A percentile compares a stretch with the other conserved stretches of the same genome.
These are phyloP conservation scores for Fusarium chlamydosporum DNA, from an alignment of 2,329 filamentous ascomycete species.

Conservation along the genomic window DNA sequence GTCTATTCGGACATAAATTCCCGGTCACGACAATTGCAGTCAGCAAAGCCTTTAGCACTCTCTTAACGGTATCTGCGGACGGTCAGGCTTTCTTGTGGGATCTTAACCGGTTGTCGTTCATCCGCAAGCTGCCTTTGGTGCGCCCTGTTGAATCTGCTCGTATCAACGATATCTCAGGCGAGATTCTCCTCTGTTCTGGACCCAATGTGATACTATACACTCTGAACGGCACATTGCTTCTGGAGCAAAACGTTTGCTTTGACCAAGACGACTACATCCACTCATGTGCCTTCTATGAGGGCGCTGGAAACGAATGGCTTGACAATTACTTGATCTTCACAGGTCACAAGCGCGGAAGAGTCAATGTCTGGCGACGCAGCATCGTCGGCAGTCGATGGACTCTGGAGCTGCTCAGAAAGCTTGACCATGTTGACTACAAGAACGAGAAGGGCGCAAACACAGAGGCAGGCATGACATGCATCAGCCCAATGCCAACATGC, in stretches of 20 bases:
- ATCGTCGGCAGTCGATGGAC: constrained; percentile 74
- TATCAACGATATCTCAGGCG: constrained; percentile 92
- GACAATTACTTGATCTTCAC: constrained; percentile 90
- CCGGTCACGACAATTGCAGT: constrained; percentile 86
- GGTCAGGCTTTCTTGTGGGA: constrained; percentile 94
- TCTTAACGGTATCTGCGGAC: constrained; percentile 86
- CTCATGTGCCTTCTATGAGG: constrained; percentile 93
- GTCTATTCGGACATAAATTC: constrained; percentile 90
- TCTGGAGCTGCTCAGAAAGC: constrained; percentile 81
- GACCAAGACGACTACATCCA: constrained; percentile 81
- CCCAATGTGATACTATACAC: constrained; percentile 83
- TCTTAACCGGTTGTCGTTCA: constrained; percentile 88
- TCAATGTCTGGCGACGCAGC: constrained; percentile 80
- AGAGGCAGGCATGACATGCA: constrained; percentile 84
- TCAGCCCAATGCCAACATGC: constrained; percentile 83
- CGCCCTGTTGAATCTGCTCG: constrained; percentile 78
- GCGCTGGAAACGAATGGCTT: constrained; percentile 90
- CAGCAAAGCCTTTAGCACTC: constrained; percentile 87
- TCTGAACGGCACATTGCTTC: constrained; percentile 85
- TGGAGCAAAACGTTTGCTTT: constrained; percentile 84
- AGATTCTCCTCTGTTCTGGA: constrained; percentile 87
- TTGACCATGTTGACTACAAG: constrained; percentile 82
- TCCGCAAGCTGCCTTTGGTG: constrained; percentile 76
- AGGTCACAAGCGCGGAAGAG: constrained; percentile 84
- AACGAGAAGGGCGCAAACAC: constrained; percentile 71